Conservation (phyloP, 495 filamentous ascomycete species). For the Podospora pseudoanserina region DNA sequence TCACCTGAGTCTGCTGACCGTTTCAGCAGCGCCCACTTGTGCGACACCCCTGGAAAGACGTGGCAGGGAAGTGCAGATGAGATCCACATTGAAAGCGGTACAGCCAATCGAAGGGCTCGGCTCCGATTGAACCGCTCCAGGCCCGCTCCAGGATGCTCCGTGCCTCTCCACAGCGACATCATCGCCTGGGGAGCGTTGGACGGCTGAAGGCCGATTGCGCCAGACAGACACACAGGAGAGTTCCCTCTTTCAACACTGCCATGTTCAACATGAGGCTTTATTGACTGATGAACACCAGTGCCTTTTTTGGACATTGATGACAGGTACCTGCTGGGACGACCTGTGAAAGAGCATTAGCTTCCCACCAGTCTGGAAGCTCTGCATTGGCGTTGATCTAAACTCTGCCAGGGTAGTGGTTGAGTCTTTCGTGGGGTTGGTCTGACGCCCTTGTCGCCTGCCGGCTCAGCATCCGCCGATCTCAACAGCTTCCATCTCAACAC, state of each 20-base stretch:
- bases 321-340: not conserved
- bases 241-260: not conserved
- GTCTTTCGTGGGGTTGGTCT: conserved; percentile 16
- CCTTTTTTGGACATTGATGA: not conserved
- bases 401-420: conserved; percentile 10
- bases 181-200: conserved; percentile 13
- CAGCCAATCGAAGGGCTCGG: not conserved
- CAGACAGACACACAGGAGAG: not conserved
- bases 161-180: conserved; percentile 27
- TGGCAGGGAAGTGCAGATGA: not conserved
- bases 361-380: not conserved
- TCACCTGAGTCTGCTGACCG: not conserved
- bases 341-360: not conserved
- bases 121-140: not conserved
- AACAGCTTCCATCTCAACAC: not conserved
- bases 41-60: not conserved
- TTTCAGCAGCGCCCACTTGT: not conserved
- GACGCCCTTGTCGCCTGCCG: conserved; percentile 15
- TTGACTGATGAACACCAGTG: not conserved
- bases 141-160: conserved; percentile 4
- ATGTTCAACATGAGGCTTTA: not conserved
- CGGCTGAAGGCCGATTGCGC: not conserved
- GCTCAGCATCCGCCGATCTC: conserved; percentile 16
- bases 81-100: not conserved
- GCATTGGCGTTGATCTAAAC: not conserved